Base-by-base conservation (phyloP, 129 eudicot species). In the Flaveria sonorensis region DNA sequence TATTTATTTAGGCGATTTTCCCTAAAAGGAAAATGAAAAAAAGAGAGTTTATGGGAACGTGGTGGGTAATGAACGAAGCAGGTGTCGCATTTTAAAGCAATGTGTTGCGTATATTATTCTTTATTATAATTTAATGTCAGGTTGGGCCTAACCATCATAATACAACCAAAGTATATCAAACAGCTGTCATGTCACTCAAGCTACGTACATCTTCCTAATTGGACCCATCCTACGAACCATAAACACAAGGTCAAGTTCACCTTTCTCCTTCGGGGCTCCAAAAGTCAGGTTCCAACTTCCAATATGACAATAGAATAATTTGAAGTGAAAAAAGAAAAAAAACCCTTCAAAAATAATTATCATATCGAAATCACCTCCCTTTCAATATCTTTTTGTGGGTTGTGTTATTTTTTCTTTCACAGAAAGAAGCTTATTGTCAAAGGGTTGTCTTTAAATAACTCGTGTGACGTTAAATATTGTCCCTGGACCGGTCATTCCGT, bases 171-270 rank as follows among this genome's bases (percentile, higher is more conserved):
- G 4, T 20, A 18, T 47, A 11, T 66, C 78, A 36, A 36, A 36
- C 40, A 79, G 57, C 64, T 73, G 83, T 79, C 83, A 63, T 20
- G 21, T 71, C 45, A 12, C 2, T 62, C 1, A 3, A 64, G 83
- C 67, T 80, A 80, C 83, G 79, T 65, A 64, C 16, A 13, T 26
- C 69, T 40, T 16, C 40, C 32, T 56, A 18, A 73, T 73, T 80
- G 74, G 83, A 80, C 83, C 79, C 74, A 51, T 63, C 28, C 1
- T 63, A 15, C 19, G 2, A 60, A 63, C 71, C 79, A 61, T 61
- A 45, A 74, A 9, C 7, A 32, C 39, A 32, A 32, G 0, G 7
- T 36, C 40, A 36, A 36, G 7, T 36, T 32, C 36, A 18, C 80
- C 68, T 26, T 52, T 64, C 21, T 62, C 72, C 62, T 46, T 75